phyloP scores from a whole-genome alignment of 208 protist species.

The Angomonas desouzai region DNA sequence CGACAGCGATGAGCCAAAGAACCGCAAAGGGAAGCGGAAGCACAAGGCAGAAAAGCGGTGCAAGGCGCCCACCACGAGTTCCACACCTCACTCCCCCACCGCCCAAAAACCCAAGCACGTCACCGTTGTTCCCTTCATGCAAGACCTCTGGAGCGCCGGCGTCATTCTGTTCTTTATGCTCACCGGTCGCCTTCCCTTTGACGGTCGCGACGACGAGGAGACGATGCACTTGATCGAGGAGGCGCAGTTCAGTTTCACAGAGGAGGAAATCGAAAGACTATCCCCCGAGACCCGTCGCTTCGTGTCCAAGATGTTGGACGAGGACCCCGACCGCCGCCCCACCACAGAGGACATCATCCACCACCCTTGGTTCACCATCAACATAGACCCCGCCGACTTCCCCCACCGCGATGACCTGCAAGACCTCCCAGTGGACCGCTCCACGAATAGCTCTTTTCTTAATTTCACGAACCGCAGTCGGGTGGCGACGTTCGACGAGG shows the following conservation, averaged over 20 bases:
- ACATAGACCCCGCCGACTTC: conserved; percentile 61
- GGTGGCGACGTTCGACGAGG: conserved; percentile 59
- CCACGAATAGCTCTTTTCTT: conserved; percentile 32
- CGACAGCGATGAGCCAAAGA: not conserved
- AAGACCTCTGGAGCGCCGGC: conserved; percentile 89
- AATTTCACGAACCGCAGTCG: conserved; percentile 52
- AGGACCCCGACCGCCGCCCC: conserved; percentile 78
- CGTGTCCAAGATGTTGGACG: conserved; percentile 68
- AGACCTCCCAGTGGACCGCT: not conserved
- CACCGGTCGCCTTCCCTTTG: conserved; percentile 96
- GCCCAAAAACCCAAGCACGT: conserved; percentile 19
- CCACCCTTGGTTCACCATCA: conserved; percentile 78
- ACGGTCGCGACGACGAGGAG: conserved; percentile 91
- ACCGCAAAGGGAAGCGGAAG: not conserved
- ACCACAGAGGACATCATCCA: conserved; percentile 83
- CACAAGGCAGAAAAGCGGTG: conserved; percentile 6
- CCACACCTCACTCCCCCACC: not conserved
- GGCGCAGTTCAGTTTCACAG: conserved; percentile 47
- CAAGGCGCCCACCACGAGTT: not conserved
- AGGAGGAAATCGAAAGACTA: conserved; percentile 72
- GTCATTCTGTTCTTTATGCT: conserved; percentile 95
- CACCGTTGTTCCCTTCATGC: conserved; percentile 70
- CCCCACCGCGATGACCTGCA: conserved; percentile 54
- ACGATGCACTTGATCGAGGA: conserved; percentile 86
- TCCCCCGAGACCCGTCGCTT: conserved; percentile 50